These are phyloP conservation scores for Phytophthora brassicae DNA, from an alignment of 352 stramenopile species.

Conservation along the genomic window DNA sequence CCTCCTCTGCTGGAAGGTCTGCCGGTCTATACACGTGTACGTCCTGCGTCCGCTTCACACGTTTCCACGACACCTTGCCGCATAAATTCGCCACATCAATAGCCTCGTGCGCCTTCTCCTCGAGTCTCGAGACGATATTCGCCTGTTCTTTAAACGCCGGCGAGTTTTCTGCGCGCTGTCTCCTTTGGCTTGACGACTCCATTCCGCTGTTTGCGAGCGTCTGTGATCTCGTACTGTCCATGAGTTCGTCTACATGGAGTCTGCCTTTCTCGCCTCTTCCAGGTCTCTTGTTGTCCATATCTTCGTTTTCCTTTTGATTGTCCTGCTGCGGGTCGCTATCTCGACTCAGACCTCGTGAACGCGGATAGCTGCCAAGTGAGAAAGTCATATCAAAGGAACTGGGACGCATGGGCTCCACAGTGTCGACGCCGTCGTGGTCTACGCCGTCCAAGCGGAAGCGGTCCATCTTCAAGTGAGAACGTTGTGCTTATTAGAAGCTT, in stretches of 20 bases:
- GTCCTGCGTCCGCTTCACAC: conserved; percentile 78
- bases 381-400: conserved; percentile 90
- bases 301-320: conserved; percentile 28
- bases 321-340: conserved; percentile 31
- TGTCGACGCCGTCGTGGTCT: conserved; percentile 75
- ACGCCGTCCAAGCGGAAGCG: conserved; percentile 81
- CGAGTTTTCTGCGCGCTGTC: conserved; percentile 23
- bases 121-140: conserved; percentile 61
- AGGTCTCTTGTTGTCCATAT: conserved; percentile 10
- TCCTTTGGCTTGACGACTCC: conserved; percentile 10
- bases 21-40: conserved; percentile 75
- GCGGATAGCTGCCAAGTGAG: conserved; percentile 61
- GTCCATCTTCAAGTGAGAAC: conserved; percentile 53
- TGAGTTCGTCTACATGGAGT: conserved; percentile 47
- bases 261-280: conserved; percentile 48
- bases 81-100: conserved; percentile 63
- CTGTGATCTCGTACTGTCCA: conserved; percentile 19
- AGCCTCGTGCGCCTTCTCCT: conserved; percentile 74
- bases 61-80: conserved; percentile 61
- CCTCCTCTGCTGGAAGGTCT: conserved; percentile 42
- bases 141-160: conserved; percentile 45
- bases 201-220: conserved; percentile 16
- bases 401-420: conserved; percentile 81
- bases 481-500: not conserved
- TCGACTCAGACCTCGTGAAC: conserved; percentile 22